Conservation (phyloP, 495 filamentous ascomycete genomes). For the Aspergillus indologenus region DNA sequence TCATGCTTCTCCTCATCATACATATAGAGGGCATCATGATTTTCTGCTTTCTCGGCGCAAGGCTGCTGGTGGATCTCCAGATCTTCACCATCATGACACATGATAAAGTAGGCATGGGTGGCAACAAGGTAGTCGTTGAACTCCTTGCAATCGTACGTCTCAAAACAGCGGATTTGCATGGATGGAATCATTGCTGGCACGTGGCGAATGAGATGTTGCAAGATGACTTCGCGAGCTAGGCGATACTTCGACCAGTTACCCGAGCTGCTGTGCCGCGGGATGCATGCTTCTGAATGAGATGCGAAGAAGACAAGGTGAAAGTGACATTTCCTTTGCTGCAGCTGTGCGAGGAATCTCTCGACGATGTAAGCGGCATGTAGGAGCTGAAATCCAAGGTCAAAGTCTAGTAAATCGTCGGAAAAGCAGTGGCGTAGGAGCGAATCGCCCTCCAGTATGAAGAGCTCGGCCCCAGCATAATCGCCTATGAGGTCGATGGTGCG, state of each 20-base stretch:
- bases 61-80: neutral
- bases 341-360: constrained; percentile 58
- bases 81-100: constrained; percentile 61
- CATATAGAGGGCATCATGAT: neutral
- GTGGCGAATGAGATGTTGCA: constrained; percentile 55
- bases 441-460: constrained; percentile 72
- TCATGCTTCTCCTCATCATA: neutral
- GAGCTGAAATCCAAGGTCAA: constrained; percentile 64
- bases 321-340: constrained; percentile 59
- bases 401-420: constrained; percentile 57
- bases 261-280: constrained; percentile 5
- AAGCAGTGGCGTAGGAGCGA: constrained; percentile 63
- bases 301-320: constrained; percentile 71
- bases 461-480: constrained; percentile 70
- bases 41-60: neutral
- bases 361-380: constrained; percentile 68
- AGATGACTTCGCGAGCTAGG: constrained; percentile 57
- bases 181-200: constrained; percentile 24
- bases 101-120: constrained; percentile 60
- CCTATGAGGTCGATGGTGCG: constrained; percentile 43
- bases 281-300: constrained; percentile 19
- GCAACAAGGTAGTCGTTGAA: constrained; percentile 54
- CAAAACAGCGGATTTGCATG: constrained; percentile 46
- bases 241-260: constrained; percentile 47
- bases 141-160: constrained; percentile 34